These are phyloP conservation scores for Leptographium flavum DNA, from an alignment of 2,329 filamentous ascomycete species.

Conservation along the genomic window DNA sequence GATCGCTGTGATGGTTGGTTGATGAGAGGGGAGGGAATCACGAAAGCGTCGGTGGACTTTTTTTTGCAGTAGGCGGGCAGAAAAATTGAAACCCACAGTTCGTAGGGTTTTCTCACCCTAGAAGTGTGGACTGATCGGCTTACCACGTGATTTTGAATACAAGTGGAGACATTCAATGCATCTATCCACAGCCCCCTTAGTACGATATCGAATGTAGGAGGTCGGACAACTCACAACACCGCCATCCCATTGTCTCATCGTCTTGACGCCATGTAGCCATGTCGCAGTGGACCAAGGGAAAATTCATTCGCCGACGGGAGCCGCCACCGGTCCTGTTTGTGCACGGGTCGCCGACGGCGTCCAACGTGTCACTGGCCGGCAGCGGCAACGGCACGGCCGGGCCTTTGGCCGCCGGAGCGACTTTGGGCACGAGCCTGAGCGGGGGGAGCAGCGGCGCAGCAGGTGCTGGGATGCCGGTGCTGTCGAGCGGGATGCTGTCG, in stretches of 20 bases:
- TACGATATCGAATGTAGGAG: no score
- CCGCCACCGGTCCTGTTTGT: constrained; percentile 67
- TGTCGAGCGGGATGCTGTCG: constrained; percentile 5
- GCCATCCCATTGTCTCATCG: no score
- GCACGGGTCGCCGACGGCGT: constrained; percentile 65
- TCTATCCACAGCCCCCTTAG: no score
- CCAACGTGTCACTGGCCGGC: constrained; percentile 45
- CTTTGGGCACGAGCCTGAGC: background rate
- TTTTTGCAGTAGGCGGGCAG: constrained; percentile 6
- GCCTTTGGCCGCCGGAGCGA: background rate
- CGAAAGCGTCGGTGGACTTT: constrained; percentile 8
- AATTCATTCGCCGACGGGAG: constrained; percentile 30
- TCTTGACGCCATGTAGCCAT: constrained; percentile 17
- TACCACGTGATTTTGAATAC: no score
- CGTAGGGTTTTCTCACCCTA: constrained; percentile 31
- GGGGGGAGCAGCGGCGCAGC: background rate
- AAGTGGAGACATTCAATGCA: no score
- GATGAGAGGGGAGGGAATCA: constrained; percentile 3
- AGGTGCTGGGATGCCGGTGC: background rate
- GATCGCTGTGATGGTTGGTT: constrained; percentile 22
- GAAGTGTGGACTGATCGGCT: no score
- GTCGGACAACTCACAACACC: background rate
- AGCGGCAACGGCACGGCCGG: background rate
- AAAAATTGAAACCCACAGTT: constrained; percentile 4
- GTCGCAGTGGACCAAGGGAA: constrained; percentile 28